These are phyloP conservation scores for Aspergillus latus DNA, from an alignment of 2,329 filamentous ascomycete species.

Conservation along the genomic window DNA sequence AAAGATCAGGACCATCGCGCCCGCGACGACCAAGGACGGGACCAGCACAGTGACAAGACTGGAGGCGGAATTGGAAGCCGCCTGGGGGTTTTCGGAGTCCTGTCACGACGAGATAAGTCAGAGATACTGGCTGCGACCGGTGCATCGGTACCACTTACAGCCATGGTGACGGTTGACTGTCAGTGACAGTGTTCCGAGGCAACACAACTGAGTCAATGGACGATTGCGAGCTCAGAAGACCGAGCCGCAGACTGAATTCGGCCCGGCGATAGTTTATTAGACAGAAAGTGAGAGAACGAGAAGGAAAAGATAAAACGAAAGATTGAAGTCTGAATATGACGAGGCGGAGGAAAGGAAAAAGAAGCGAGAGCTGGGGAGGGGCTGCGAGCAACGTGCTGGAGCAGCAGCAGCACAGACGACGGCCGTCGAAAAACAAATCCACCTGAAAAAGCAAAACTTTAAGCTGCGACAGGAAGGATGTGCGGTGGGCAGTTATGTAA, in stretches of 20 bases:
- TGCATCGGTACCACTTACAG: conserved; percentile 18
- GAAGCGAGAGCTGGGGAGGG: not conserved
- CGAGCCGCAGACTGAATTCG: not conserved
- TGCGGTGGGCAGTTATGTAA: not conserved
- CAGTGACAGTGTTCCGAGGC: not conserved
- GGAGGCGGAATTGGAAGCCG: conserved; percentile 41
- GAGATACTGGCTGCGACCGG: not conserved
- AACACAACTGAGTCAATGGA: not conserved
- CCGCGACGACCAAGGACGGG: conserved; percentile 46
- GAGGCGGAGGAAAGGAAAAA: not conserved
- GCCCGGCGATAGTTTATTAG: not conserved
- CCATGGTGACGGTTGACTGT: conserved; percentile 16
- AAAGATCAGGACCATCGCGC: conserved; percentile 51
- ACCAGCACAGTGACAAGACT: conserved; percentile 52
- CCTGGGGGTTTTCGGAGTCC: conserved; percentile 8
- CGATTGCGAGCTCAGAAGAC: not conserved
- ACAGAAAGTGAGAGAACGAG: not conserved
- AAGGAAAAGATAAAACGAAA: not conserved
- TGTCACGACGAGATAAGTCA: not conserved
- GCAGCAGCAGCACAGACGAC: not conserved
- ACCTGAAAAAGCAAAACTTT: not conserved
- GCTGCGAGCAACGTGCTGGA: not conserved
- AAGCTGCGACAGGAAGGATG: not conserved
- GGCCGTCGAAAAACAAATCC: not conserved
- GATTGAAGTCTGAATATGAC: not conserved